Percentiles rank a stretch among this genome's conserved stretches.
These are phyloP conservation scores for Simplicillium aogashimaense DNA, from an alignment of 2,329 filamentous ascomycete genomes.

Conservation along the genomic window DNA sequence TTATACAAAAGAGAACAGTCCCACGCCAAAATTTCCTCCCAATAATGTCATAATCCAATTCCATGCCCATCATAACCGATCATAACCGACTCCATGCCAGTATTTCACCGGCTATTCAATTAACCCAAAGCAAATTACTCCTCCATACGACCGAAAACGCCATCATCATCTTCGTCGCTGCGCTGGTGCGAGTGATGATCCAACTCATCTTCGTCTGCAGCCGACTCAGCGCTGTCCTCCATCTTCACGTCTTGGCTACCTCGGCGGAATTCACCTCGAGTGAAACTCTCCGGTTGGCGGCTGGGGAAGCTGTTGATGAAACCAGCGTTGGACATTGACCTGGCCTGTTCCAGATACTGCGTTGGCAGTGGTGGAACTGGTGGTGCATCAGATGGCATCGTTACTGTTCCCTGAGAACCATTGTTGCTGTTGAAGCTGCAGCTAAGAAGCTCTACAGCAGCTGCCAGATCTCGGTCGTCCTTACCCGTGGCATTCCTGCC, in stretches of 20 bases:
- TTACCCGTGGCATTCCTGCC: conserved; percentile 66
- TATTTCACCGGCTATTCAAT: conserved; percentile 11
- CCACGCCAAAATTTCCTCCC: conserved; percentile 8
- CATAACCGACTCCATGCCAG: conserved; percentile 9
- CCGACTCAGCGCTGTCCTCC: conserved; percentile 55
- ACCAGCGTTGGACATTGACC: conserved; percentile 45
- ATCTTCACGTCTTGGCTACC: conserved; percentile 53
- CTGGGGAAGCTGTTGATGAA: conserved; percentile 55
- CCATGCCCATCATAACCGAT: conserved; percentile 13
- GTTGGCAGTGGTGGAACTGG: conserved; percentile 81
- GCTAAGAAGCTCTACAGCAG: conserved; percentile 80
- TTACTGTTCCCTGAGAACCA: conserved; percentile 53
- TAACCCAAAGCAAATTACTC: conserved; percentile 42
- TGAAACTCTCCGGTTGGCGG: conserved; percentile 55
- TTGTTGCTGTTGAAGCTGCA: conserved; percentile 77
- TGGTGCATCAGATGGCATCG: conserved; percentile 63
- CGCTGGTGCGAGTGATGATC: conserved; percentile 51
- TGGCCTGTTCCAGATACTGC: conserved; percentile 59
- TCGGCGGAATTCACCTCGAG: conserved; percentile 43
- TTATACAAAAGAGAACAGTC: conserved; percentile 39
- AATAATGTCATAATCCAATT: conserved; percentile 22
- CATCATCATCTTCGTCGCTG: conserved; percentile 85
- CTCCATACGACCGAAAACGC: conserved; percentile 95
- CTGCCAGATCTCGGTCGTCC: conserved; percentile 80
- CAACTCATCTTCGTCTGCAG: conserved; percentile 58